Evolutionary conservation across 306 rosid genomes (phyloP).

Genomic region (Cyclanthera cordifolia): DNA sequence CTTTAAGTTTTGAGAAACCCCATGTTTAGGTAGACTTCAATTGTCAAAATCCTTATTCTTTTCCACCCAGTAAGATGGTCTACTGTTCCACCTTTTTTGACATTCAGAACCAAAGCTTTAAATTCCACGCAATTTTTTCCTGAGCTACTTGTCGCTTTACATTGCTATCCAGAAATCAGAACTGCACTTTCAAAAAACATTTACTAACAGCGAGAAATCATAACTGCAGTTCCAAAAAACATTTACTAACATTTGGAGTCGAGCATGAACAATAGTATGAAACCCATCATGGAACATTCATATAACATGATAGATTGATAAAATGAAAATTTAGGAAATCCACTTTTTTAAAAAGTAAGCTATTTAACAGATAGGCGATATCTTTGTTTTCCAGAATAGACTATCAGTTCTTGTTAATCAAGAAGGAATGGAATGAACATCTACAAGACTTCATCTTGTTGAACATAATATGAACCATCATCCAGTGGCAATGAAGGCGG

Average conservation of each 20-base stretch:
- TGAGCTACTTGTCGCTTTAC: not conserved
- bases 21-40: not conserved
- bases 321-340: not conserved
- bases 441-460: slow-evolving; percentile 41
- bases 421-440: not conserved
- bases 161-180: not conserved
- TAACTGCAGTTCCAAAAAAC: slow-evolving; percentile 6
- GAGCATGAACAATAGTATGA: slow-evolving; percentile 5
- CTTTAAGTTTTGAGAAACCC: not conserved
- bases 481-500: slow-evolving; percentile 85
- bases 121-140: not conserved
- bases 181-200: not conserved
- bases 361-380: not conserved
- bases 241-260: slow-evolving; percentile 8
- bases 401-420: not conserved
- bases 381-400: not conserved
- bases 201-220: not conserved
- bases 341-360: not conserved
- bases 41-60: slow-evolving; percentile 10
- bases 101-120: not conserved
- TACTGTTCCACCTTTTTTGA: not conserved
- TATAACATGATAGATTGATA: not conserved
- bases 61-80: too few relatives aligned
- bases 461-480: slow-evolving; percentile 44
- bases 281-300: not conserved